phyloP scores from a whole-genome alignment of 2,329 filamentous ascomycete genomes.

The Exophiala mesophila region DNA sequence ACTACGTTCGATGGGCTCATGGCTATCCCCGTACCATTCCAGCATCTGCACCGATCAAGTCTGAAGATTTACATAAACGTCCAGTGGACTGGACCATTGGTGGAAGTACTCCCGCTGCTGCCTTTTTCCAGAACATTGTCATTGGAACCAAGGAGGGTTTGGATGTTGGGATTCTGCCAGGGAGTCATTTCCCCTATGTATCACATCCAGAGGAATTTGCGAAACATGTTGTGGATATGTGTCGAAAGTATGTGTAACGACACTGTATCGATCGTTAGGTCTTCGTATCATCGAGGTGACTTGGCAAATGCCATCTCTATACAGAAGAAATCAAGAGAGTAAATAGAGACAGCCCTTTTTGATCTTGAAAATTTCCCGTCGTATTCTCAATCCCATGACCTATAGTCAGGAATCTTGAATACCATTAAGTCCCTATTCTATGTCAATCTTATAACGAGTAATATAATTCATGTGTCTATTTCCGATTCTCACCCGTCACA shows the following conservation, averaged over 20 bases:
- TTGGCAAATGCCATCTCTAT: too few species aligned
- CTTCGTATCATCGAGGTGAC: too few species aligned
- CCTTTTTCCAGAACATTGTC: constrained; percentile 10
- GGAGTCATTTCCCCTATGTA: constrained; percentile 13
- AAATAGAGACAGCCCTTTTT: too few species aligned
- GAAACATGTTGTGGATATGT: constrained; percentile 9
- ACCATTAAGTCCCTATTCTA: too few species aligned
- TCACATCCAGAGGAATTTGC: constrained; percentile 11
- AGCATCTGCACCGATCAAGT: background rate
- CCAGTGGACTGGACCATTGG: constrained; percentile 15
- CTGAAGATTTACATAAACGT: constrained; percentile 6
- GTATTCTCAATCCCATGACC: too few species aligned
- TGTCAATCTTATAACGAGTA: too few species aligned
- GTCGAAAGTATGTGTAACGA: constrained; percentile 8
- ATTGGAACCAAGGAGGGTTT: constrained; percentile 3
- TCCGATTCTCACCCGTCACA: too few species aligned
- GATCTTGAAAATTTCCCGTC: too few species aligned
- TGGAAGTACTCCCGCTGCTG: background rate
- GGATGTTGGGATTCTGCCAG: constrained; percentile 7
- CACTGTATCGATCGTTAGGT: too few species aligned
- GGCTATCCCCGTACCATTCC: constrained; percentile 8
- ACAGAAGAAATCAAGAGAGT: too few species aligned
- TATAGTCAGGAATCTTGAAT: too few species aligned
- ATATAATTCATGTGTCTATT: too few species aligned
- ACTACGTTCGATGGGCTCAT: constrained; percentile 9